Evolutionary conservation across 179 eudicot genomes (phyloP).

Genomic region (Amaranthus tricolor): DNA sequence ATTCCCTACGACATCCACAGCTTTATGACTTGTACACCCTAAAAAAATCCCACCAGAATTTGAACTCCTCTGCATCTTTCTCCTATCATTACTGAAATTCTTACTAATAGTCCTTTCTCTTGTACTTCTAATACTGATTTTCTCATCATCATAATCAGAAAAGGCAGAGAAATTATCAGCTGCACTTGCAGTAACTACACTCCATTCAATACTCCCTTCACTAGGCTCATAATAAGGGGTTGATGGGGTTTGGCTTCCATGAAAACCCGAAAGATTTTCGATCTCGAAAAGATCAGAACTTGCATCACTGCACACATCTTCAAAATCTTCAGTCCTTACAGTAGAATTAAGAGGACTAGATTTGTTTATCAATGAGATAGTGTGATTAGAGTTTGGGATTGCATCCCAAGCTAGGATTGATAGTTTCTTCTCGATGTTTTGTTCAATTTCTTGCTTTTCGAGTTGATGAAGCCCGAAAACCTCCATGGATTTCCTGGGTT

Average conservation of each 20-base stretch:
- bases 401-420: constrained; percentile 50
- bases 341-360: neutral
- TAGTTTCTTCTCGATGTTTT: constrained; percentile 49
- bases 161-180: constrained; percentile 38
- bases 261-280: constrained; percentile 28
- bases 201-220: constrained; percentile 85
- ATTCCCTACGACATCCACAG: constrained; percentile 29
- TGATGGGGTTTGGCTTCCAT: constrained; percentile 31
- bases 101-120: neutral
- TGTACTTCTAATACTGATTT: neutral
- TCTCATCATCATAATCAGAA: constrained; percentile 21
- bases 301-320: constrained; percentile 50
- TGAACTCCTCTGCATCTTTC: constrained; percentile 16
- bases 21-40: constrained; percentile 36
- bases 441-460: constrained; percentile 33
- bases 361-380: constrained; percentile 6
- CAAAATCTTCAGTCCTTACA: constrained; percentile 27
- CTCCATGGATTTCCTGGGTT: constrained; percentile 41
- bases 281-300: constrained; percentile 87
- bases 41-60: constrained; percentile 18
- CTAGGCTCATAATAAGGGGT: constrained; percentile 57
- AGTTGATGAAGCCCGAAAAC: constrained; percentile 48
- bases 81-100: constrained; percentile 10
- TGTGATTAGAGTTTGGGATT: constrained; percentile 27
- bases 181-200: constrained; percentile 69